phyloP scores from a whole-genome alignment of 2,329 filamentous ascomycete genomes.

The Huntiella omanensis region DNA sequence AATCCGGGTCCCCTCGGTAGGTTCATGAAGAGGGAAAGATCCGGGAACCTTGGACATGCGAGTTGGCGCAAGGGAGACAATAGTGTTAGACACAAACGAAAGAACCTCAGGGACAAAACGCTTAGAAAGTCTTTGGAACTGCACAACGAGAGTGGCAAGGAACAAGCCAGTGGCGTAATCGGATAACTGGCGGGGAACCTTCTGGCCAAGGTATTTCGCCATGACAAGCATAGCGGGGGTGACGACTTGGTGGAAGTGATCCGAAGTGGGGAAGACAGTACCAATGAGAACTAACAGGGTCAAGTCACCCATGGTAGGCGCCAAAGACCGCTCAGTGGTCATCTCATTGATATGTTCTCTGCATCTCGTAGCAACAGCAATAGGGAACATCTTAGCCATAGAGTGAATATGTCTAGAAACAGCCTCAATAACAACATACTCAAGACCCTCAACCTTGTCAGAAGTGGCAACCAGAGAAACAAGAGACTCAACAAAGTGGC shows the following conservation, averaged over 20 bases:
- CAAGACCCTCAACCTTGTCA: constrained; percentile 23
- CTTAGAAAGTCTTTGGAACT: constrained; percentile 70
- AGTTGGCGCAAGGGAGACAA: constrained; percentile 45
- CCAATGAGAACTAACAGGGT: constrained; percentile 67
- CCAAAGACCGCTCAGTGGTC: constrained; percentile 27
- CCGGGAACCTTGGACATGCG: constrained; percentile 29
- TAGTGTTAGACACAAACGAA: constrained; percentile 59
- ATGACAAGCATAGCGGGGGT: constrained; percentile 82
- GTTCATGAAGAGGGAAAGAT: constrained; percentile 42
- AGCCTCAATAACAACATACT: constrained; percentile 55
- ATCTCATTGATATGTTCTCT: constrained; percentile 50
- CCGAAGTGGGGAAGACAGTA: constrained; percentile 79
- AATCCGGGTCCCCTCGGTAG: constrained; percentile 32
- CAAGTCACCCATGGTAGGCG: constrained; percentile 44
- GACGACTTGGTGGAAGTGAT: constrained; percentile 90
- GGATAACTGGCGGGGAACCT: constrained; percentile 41
- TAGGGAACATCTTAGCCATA: constrained; percentile 66
- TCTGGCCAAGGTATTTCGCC: constrained; percentile 64
- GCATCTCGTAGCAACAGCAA: constrained; percentile 61
- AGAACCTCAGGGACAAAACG: constrained; percentile 78
- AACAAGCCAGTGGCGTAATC: constrained; percentile 61
- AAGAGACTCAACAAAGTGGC: constrained; percentile 45
- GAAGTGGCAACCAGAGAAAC: constrained; percentile 39
- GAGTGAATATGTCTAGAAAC: constrained; percentile 84
- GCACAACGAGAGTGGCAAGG: constrained; percentile 56